Evolutionary conservation across 2,329 filamentous ascomycete genomes (phyloP).

Genomic region (Laburnicola sp.): DNA sequence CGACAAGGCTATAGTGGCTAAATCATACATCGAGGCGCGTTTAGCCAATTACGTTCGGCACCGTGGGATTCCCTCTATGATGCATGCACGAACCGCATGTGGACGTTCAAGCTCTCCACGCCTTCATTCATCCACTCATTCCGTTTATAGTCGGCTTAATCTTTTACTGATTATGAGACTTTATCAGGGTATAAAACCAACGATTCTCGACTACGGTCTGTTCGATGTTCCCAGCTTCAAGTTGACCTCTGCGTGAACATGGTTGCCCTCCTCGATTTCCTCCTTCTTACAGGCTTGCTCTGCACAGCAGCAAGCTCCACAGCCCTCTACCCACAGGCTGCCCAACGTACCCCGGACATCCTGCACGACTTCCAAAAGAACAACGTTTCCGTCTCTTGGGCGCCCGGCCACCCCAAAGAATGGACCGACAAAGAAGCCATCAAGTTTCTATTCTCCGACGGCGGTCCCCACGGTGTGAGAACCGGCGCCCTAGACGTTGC

Average conservation of each 20-base stretch:
- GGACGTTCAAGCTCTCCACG: not conserved
- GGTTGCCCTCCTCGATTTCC: not conserved
- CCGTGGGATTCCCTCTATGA: not conserved
- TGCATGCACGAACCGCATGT: not conserved
- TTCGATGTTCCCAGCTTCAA: not conserved
- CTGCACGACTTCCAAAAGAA: conserved; percentile 2
- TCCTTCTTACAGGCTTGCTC: not conserved
- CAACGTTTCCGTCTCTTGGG: not conserved
- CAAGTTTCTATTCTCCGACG: not conserved
- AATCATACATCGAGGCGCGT: not conserved
- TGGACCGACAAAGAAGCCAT: conserved; percentile 2
- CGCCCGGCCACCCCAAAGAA: not conserved
- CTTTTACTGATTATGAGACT: too few relatives aligned
- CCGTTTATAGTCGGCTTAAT: too few relatives aligned
- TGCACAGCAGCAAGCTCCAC: not conserved
- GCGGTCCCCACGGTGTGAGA: not conserved
- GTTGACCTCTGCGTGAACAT: not conserved
- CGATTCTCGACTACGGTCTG: not conserved
- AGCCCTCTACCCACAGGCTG: not conserved
- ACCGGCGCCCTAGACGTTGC: not conserved
- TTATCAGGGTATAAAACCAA: not conserved
- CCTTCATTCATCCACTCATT: too few relatives aligned
- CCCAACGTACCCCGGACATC: not conserved
- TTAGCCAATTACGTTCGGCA: conserved; percentile 1
- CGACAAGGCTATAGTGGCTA: conserved; percentile 4